Evolutionary conservation across 2,329 filamentous ascomycete genomes (phyloP).

Genomic region (Ascochyta koolunga): DNA sequence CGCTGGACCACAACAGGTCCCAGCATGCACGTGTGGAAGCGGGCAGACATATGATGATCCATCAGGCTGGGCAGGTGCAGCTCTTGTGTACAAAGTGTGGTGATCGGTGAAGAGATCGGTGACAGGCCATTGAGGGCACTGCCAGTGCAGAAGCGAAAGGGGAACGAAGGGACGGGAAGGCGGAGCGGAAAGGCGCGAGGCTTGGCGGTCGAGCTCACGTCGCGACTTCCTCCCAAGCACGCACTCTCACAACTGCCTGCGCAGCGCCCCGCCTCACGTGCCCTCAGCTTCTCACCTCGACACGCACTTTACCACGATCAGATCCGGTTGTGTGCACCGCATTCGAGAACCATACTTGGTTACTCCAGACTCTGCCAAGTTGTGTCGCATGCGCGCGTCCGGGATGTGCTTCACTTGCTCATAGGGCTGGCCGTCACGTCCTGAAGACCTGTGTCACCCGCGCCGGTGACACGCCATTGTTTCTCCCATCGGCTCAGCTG

Average conservation of each 20-base stretch:
- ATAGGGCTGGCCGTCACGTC: conserved; percentile 42
- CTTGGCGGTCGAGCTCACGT: conserved; percentile 18
- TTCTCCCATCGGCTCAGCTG: conserved; percentile 23
- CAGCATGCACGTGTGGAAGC: conserved; percentile 6
- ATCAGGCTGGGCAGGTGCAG: conserved; percentile 19
- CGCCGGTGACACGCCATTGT: conserved; percentile 33
- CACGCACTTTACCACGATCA: background rate
- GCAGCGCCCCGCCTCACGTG: conserved; percentile 3
- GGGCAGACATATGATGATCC: background rate
- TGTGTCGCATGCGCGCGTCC: conserved; percentile 34
- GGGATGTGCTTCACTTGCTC: conserved; percentile 37
- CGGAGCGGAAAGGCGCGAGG: conserved; percentile 23
- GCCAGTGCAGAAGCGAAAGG: background rate
- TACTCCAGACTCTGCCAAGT: conserved; percentile 7
- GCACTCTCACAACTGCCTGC: background rate
- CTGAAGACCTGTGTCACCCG: conserved; percentile 34
- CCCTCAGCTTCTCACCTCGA: background rate
- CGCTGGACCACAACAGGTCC: conserved; percentile 12
- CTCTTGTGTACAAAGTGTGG: background rate
- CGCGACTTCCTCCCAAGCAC: conserved; percentile 27
- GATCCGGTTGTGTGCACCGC: background rate
- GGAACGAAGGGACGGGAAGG: background rate
- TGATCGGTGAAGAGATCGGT: conserved; percentile 17
- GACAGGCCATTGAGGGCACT: background rate
- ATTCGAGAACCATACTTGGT: background rate